Evolutionary conservation across 306 rosid species (phyloP), one percentile per base, ranked within the genome.

Genomic region (Casuarina cunninghamiana): DNA sequence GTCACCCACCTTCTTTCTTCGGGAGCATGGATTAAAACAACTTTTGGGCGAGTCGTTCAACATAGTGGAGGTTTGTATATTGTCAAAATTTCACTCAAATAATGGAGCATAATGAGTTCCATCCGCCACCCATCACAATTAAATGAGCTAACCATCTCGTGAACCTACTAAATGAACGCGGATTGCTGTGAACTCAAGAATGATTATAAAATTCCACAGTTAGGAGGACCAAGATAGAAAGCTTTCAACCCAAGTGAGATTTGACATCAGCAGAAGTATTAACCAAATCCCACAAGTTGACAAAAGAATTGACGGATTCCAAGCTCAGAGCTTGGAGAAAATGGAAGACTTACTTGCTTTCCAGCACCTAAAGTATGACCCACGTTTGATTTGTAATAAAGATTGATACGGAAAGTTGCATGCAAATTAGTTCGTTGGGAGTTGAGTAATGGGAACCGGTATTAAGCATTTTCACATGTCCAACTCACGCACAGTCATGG

Each of bases 401-500:
- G 83, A 72, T 77, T 71, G 75, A 79, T 80, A 82, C 80, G 55
- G 76, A 71, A 85, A 79, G 5, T 26, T 44, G 37, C 75, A 17
- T 45, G 69, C 73, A 74, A 58, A 76, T 60, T 37, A 77, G 90
- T 86, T 87, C 86, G 94, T 84, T 91, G 92, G 97, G 89, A 75
- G 97, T 91, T 91, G 97, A 74, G 85, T 66, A 53, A 45, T 32
- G 17, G 4, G 45, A 44, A 37, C 58, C 9, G 19, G 50, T 39
- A 71, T 45, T 73, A 71, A 65, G 79, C 69, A 77, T 26, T 26
- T 61, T 79, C 89, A 87, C 89, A 79, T 83, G 87, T 69, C 71
- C 35, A 41, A 60, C 61, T 13, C 61, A 58, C 60, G 12, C 72
- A 35, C 68, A 19, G 62, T 51, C 69, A 66, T 69, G 39, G 79